These are phyloP conservation scores for Xylaria curta DNA, from an alignment of 495 filamentous ascomycete genomes.

Conservation along the genomic window DNA sequence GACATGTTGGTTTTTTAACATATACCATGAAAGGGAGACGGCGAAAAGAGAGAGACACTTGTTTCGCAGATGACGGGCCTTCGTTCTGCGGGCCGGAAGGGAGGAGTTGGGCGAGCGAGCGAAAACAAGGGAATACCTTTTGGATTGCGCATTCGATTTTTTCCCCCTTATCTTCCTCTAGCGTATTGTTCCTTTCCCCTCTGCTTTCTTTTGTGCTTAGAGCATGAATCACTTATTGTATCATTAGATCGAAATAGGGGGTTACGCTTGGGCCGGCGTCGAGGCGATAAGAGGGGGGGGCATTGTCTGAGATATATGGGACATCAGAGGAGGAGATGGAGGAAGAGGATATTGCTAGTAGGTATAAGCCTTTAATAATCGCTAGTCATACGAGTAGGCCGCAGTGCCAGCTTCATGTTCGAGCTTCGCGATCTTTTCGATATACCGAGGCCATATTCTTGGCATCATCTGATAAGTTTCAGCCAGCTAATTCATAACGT, in stretches of 20 bases:
- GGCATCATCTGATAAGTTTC: too few species aligned
- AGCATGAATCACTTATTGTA: neutral
- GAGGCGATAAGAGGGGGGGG: neutral
- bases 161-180: neutral
- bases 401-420: neutral
- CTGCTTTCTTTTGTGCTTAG: constrained; percentile 23
- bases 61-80: constrained; percentile 2
- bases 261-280: neutral
- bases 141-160: neutral
- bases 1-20: neutral
- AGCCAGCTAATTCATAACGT: neutral
- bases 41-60: neutral
- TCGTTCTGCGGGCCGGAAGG: constrained; percentile 14
- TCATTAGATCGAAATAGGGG: constrained; percentile 6
- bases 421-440: neutral
- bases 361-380: constrained; percentile 9
- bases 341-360: neutral
- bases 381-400: neutral
- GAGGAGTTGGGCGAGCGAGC: neutral
- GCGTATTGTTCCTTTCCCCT: neutral
- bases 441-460: neutral
- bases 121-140: neutral
- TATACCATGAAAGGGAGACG: neutral
- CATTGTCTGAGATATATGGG: neutral
- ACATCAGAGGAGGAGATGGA: neutral